Base-by-base conservation (phyloP, 2,329 filamentous ascomycete species). In the Geosmithia putterillii region DNA sequence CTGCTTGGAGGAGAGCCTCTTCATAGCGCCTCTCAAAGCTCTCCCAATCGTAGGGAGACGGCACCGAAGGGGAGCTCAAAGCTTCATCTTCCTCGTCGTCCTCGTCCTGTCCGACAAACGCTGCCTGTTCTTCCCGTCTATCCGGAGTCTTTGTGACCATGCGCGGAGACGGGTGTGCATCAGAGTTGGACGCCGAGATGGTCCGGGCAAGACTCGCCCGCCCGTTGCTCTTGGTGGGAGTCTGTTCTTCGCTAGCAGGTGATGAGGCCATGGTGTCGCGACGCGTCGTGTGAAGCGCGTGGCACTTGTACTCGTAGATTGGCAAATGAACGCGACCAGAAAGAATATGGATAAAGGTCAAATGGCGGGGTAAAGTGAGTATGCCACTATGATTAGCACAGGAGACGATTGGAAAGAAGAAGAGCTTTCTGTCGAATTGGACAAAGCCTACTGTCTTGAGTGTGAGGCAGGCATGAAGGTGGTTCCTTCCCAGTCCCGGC, bases 11-110 rank as follows among this genome's bases (percentile, higher is more conserved):
- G 52, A 94, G 74, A 17, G 77, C 78, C 42, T 73, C 64, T 46
- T 81, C 70, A 52, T 88, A 94, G 37, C 77, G 75, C 1, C 66
- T 56, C 58, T 88, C 73, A 25, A 95, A 80, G n/a, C 81, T 73
- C 3, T 80, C 68, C 88, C 88, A 95, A 60, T 89, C 77, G 54
- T 85, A 87, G 0, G 54, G 63, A 43, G 65, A 61, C 47, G 86
- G 63, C 42, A 64, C 61, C 17, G 70, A 70, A 0, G 73, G 70
- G 2, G 74, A 73, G 52, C 64, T 65, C n/a, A 70, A 69, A 10
- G 68, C 62, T 40, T 54, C 52, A 42, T 50, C 48, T 42, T 56
- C 58, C n/a, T n/a, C n/a, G n/a, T n/a, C n/a, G n/a, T n/a, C n/a
- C n/a, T n/a, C n/a, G n/a, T n/a, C n/a, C n/a, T n/a, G n/a, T n/a